Conservation (phyloP, 495 filamentous ascomycete species). For the Xylaria castorea region DNA sequence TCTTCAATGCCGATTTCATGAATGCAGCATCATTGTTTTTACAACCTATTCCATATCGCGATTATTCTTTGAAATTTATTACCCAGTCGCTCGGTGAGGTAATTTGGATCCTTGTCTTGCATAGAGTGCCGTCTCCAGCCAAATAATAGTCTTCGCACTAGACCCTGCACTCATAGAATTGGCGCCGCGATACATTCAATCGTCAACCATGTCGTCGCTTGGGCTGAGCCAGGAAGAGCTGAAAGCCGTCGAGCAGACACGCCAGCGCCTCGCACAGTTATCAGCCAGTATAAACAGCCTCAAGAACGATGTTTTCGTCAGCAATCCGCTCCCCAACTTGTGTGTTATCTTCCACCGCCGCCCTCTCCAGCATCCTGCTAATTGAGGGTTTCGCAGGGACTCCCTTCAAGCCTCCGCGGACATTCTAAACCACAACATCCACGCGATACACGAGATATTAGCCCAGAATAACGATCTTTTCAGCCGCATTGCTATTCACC, state of each 20-base stretch:
- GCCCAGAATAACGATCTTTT: slow-evolving; percentile 66
- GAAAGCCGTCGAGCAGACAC: slow-evolving; percentile 75
- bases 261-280: slow-evolving; percentile 73
- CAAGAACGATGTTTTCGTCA: slow-evolving; percentile 44
- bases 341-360: slow-evolving; percentile 23
- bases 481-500: slow-evolving; percentile 69
- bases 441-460: slow-evolving; percentile 63
- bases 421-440: slow-evolving; percentile 70
- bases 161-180: not conserved
- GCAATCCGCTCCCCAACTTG: slow-evolving; percentile 48
- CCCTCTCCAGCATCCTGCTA: not conserved
- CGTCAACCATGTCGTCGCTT: slow-evolving; percentile 53
- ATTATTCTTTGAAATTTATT: not conserved
- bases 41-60: not conserved
- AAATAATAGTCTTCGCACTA: not conserved
- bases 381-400: slow-evolving; percentile 51
- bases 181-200: not conserved
- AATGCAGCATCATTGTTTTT: not conserved
- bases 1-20: not conserved
- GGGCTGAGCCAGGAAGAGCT: slow-evolving; percentile 65
- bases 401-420: slow-evolving; percentile 71
- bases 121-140: too few relatives aligned
- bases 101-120: not conserved
- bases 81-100: too few relatives aligned
- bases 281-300: slow-evolving; percentile 70